phyloP scores from a whole-genome alignment of 768 basidiomycete species.

The Auriscalpium vulgare region DNA sequence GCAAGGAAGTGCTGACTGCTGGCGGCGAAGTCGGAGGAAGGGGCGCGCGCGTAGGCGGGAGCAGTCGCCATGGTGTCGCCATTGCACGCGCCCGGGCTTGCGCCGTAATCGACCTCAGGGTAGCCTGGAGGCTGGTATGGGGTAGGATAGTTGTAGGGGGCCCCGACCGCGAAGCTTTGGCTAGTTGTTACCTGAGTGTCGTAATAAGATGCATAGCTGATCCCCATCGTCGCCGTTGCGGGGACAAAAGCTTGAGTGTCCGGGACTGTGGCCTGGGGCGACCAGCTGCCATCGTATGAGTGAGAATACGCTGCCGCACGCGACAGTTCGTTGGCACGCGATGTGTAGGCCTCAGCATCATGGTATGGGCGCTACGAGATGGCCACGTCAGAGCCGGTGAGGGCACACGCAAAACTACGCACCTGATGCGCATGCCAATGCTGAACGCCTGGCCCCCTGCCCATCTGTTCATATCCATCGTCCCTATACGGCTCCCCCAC shows the following conservation, averaged over 20 bases:
- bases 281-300: not conserved
- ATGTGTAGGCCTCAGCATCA: too few species aligned
- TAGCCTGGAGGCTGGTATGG: not conserved
- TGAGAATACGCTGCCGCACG: not conserved
- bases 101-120: not conserved
- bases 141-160: not conserved
- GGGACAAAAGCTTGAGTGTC: not conserved
- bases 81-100: not conserved
- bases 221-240: not conserved
- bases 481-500: not conserved
- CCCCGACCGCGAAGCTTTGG: too few species aligned
- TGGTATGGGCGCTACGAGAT: too few species aligned
- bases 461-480: not conserved
- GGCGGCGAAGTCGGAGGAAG: slow-evolving; percentile 2
- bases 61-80: not conserved
- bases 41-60: not conserved
- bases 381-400: too few species aligned
- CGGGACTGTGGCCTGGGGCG: not conserved
- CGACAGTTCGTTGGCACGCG: too few species aligned
- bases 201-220: not conserved
- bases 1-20: not conserved
- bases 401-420: not conserved
- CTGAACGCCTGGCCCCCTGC: not conserved
- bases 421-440: not conserved
- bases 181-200: too few species aligned